Evolutionary conservation across 108 stramenopile genomes (phyloP).

Genomic region (Pseudonitzschia pungens): DNA sequence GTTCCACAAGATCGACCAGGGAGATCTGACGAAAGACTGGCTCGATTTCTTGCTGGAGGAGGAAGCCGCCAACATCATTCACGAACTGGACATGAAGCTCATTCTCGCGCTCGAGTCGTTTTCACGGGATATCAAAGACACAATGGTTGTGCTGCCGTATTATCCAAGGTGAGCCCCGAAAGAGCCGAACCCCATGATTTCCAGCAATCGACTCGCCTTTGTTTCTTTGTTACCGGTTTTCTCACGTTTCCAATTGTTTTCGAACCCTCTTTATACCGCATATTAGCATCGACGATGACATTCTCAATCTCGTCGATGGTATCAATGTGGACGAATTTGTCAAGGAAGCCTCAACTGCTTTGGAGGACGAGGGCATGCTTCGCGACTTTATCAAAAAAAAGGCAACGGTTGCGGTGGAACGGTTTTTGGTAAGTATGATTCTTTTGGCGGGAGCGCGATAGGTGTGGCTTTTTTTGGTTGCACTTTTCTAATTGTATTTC

Average conservation of each 20-base stretch:
- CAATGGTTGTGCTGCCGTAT: conserved; percentile 78
- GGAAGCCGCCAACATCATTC: conserved; percentile 72
- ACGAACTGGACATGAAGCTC: conserved; percentile 78
- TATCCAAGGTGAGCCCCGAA: conserved; percentile 67
- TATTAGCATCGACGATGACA: conserved; percentile 79
- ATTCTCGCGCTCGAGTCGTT: conserved; percentile 70
- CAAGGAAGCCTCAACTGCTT: conserved; percentile 66
- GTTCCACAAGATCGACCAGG: conserved; percentile 65
- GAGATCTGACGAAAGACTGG: conserved; percentile 70
- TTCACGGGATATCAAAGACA: conserved; percentile 73
- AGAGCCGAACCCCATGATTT: not conserved
- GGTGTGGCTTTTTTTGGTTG: too few relatives aligned
- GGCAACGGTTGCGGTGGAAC: conserved; percentile 64
- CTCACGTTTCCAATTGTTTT: not conserved
- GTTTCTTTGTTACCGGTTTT: too few relatives aligned
- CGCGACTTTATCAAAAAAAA: conserved; percentile 68
- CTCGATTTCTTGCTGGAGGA: conserved; percentile 79
- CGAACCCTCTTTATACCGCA: conserved; percentile 3
- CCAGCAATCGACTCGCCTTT: too few relatives aligned
- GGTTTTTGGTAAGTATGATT: conserved; percentile 67
- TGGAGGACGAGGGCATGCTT: conserved; percentile 64
- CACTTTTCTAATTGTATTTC: conserved; percentile 9
- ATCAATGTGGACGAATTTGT: conserved; percentile 71
- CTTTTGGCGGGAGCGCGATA: too few relatives aligned
- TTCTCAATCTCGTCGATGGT: conserved; percentile 84